A percentile compares a stretch with the other conserved stretches of the same genome.
phyloP scores from a whole-genome alignment of 805 yeast genomes.

The Candida germanica region DNA sequence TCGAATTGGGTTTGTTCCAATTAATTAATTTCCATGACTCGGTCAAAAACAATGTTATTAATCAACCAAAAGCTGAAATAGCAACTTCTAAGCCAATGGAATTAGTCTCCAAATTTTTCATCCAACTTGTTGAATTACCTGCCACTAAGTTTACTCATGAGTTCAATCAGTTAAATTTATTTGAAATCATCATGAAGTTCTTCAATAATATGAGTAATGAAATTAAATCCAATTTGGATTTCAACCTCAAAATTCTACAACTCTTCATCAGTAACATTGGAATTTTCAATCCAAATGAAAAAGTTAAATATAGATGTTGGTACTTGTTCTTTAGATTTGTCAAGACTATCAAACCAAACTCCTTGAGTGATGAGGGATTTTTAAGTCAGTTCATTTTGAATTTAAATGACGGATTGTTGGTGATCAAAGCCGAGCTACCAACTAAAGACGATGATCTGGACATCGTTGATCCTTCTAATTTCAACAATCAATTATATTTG shows the following conservation, averaged over 20 bases:
- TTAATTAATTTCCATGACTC: conserved; percentile 76
- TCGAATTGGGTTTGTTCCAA: conserved; percentile 86
- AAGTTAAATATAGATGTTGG: conserved; percentile 86
- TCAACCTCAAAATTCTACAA: conserved; percentile 63
- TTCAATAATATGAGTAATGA: conserved; percentile 54
- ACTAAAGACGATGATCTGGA: conserved; percentile 56
- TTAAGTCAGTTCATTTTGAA: conserved; percentile 57
- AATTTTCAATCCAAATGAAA: conserved; percentile 67
- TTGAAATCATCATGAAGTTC: conserved; percentile 83
- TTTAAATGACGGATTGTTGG: conserved; percentile 51
- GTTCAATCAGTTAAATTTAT: conserved; percentile 73
- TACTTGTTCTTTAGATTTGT: conserved; percentile 81
- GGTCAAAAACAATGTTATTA: conserved; percentile 72
- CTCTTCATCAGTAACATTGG: conserved; percentile 81
- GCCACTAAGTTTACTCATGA: conserved; percentile 61
- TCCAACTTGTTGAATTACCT: conserved; percentile 49
- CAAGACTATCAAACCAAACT: conserved; percentile 63
- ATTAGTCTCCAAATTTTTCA: conserved; percentile 59
- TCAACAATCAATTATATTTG: conserved; percentile 75
- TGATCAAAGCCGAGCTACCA: conserved; percentile 57
- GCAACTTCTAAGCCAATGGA: conserved; percentile 62
- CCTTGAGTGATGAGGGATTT: conserved; percentile 38
- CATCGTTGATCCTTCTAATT: conserved; percentile 46
- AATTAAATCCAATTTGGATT: conserved; percentile 14
- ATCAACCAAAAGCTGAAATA: conserved; percentile 63